Evolutionary conservation across 768 basidiomycete genomes (phyloP).

Genomic region (Xerocomellus chrysenteron): DNA sequence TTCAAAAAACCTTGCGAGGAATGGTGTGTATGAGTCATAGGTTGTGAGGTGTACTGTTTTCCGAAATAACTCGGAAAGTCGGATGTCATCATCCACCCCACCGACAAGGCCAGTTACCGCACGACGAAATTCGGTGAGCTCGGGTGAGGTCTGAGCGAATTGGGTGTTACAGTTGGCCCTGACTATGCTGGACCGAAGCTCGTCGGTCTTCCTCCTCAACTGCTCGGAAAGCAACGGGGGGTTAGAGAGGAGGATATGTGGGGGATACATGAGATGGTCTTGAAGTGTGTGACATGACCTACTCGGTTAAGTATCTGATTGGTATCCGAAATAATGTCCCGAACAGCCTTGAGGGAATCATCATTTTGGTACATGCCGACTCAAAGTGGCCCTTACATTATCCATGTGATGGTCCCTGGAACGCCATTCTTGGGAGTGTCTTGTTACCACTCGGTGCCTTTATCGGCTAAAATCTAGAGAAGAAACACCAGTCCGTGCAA

Average conservation of each 20-base stretch:
- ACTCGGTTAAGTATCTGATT: neutral
- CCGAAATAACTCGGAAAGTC: slow-evolving; percentile 10
- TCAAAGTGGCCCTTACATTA: too few species aligned
- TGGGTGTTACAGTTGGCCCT: slow-evolving; percentile 1
- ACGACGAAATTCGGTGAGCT: slow-evolving; percentile 6
- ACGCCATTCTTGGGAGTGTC: too few species aligned
- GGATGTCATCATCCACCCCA: neutral
- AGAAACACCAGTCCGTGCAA: too few species aligned
- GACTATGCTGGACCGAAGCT: neutral
- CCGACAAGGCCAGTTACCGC: neutral
- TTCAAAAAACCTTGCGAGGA: too few species aligned
- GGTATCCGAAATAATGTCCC: neutral
- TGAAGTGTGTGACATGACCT: neutral
- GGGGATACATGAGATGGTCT: neutral
- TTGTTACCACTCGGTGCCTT: too few species aligned
- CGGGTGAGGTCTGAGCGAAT: slow-evolving; percentile 2
- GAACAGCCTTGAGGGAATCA: neutral
- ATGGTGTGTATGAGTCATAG: too few species aligned
- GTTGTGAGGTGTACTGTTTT: slow-evolving; percentile 11
- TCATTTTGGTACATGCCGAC: too few species aligned
- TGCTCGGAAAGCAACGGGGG: neutral
- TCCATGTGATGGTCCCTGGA: too few species aligned
- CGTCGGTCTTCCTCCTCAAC: neutral
- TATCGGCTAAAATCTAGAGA: too few species aligned
- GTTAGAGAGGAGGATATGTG: slow-evolving; percentile 1